phyloP scores from a whole-genome alignment of 2,329 filamentous ascomycete species.

The Penicillium janthinellum region DNA sequence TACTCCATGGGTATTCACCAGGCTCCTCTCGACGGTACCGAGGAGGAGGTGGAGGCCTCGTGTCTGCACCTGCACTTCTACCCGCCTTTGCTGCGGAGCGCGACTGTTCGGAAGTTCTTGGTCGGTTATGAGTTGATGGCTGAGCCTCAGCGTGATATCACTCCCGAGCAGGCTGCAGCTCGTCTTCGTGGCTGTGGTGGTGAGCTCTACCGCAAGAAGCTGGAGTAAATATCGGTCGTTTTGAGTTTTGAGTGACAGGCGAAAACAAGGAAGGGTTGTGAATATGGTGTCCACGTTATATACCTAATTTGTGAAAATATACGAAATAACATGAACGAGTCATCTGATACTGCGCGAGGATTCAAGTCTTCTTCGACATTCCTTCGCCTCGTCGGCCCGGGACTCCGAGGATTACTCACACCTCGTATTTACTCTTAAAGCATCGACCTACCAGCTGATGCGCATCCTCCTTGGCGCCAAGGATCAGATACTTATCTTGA shows the following conservation, averaged over 20 bases:
- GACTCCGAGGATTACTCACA: background rate
- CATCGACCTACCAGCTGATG: background rate
- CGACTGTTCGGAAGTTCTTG: conserved; percentile 92
- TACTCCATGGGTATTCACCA: conserved; percentile 98
- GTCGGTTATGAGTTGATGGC: conserved; percentile 94
- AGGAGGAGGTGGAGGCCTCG: conserved; percentile 81
- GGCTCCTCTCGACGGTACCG: conserved; percentile 78
- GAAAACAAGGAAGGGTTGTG: background rate
- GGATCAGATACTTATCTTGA: no score
- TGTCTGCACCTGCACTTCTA: conserved; percentile 99
- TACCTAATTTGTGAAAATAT: background rate
- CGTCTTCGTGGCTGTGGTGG: conserved; percentile 75
- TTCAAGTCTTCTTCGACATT: background rate
- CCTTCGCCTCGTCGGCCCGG: background rate
- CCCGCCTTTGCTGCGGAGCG: conserved; percentile 85
- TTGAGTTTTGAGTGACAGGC: background rate
- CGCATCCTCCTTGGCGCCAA: background rate
- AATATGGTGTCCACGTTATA: background rate
- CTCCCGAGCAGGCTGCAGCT: conserved; percentile 88
- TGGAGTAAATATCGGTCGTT: conserved; percentile 32
- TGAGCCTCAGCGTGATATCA: conserved; percentile 97
- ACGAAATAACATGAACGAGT: background rate
- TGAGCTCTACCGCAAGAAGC: conserved; percentile 75
- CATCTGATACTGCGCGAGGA: background rate
- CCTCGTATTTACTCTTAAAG: background rate